Conservation (phyloP, 139 green algal genomes). For the Picochlorum sp. region DNA sequence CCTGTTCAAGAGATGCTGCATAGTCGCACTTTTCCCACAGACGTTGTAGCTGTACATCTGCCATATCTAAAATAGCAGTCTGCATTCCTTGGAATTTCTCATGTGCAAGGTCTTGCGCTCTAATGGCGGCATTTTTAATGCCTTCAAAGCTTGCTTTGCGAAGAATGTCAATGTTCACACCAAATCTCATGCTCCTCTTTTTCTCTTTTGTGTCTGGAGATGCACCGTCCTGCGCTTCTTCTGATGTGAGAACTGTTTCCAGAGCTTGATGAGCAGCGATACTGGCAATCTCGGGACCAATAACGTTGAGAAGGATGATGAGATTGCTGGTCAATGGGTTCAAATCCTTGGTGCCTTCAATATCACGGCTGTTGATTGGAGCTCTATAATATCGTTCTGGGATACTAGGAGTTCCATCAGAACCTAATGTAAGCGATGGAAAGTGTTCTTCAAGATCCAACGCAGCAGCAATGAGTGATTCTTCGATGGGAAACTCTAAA, state of each 20-base stretch:
- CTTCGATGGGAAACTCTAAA: conserved; percentile 84
- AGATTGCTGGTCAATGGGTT: conserved; percentile 83
- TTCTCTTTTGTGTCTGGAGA: conserved; percentile 1
- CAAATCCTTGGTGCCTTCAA: conserved; percentile 46
- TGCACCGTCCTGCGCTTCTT: conserved; percentile 19
- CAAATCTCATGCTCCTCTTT: neutral
- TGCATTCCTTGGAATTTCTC: conserved; percentile 70
- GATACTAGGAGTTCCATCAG: too few species aligned
- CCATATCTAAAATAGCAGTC: conserved; percentile 44
- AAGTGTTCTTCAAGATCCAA: conserved; percentile 4
- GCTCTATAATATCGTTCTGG: neutral
- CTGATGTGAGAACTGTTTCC: conserved; percentile 55
- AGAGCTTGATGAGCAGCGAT: conserved; percentile 75
- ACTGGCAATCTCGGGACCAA: conserved; percentile 72
- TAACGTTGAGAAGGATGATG: conserved; percentile 63
- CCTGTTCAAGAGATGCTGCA: conserved; percentile 20
- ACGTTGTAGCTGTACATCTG: conserved; percentile 14
- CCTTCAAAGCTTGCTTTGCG: too few species aligned
- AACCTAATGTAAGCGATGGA: too few species aligned
- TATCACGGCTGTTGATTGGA: conserved; percentile 32
- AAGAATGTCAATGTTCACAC: too few species aligned
- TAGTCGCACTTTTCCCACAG: conserved; percentile 36
- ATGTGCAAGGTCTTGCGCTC: conserved; percentile 57
- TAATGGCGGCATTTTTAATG: conserved; percentile 44
- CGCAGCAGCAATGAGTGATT: conserved; percentile 41